Evolutionary conservation across 169 alveolate species (phyloP).

Genomic region (Miamiensis avidus): DNA sequence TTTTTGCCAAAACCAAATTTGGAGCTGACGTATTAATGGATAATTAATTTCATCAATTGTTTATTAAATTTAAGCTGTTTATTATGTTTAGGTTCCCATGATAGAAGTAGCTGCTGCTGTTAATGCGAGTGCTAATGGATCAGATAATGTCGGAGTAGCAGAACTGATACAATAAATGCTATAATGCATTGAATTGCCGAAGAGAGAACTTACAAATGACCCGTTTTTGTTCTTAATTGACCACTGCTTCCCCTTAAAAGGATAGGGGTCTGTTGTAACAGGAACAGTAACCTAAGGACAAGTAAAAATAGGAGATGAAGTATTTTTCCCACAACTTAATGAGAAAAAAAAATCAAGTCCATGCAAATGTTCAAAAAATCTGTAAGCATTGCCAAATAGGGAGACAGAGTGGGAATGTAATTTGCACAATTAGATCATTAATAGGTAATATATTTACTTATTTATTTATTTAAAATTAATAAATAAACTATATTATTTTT

Average conservation of each 20-base stretch:
- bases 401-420: slow-evolving; percentile 86
- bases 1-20: slow-evolving; percentile 64
- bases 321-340: slow-evolving; percentile 67
- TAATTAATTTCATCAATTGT: too few relatives aligned
- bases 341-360: slow-evolving; percentile 72
- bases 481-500: too few relatives aligned
- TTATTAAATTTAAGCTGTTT: too few relatives aligned
- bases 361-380: slow-evolving; percentile 83
- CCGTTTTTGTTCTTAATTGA: slow-evolving; percentile 83
- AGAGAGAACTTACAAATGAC: slow-evolving; percentile 48
- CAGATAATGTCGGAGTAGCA: slow-evolving; percentile 34
- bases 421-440: slow-evolving; percentile 74
- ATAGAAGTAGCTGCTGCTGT: slow-evolving; percentile 63
- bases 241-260: slow-evolving; percentile 89
- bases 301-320: slow-evolving; percentile 75
- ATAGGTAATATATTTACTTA: not conserved
- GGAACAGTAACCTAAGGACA: slow-evolving; percentile 87
- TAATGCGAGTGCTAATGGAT: slow-evolving; percentile 47
- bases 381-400: slow-evolving; percentile 72
- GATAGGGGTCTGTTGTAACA: slow-evolving; percentile 89
- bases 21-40: slow-evolving; percentile 25
- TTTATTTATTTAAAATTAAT: too few relatives aligned
- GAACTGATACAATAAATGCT: slow-evolving; percentile 43
- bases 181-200: slow-evolving; percentile 55
- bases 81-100: slow-evolving; percentile 49